Evolutionary conservation across 73 alveolate genomes (phyloP).

Genomic region (Stentor roeselii): DNA sequence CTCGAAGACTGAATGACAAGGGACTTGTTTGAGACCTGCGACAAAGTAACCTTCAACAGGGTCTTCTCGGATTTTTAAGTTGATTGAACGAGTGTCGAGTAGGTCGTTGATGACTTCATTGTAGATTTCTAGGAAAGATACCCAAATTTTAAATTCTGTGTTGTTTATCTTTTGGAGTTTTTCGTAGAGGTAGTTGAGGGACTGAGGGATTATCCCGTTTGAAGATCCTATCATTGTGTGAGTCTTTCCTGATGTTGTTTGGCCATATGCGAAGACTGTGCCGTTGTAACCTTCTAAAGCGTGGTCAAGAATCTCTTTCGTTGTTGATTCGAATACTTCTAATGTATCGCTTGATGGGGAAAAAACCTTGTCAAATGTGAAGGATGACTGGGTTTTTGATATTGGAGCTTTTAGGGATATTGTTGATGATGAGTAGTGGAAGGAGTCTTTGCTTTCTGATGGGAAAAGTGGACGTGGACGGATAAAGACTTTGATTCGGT

Average conservation of each 20-base stretch:
- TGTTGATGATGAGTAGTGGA: neutral
- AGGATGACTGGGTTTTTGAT: slow-evolving; percentile 36
- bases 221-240: slow-evolving; percentile 95
- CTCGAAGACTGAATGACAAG: slow-evolving; percentile 56
- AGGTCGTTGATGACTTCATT: slow-evolving; percentile 94
- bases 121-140: slow-evolving; percentile 89
- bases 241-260: slow-evolving; percentile 96
- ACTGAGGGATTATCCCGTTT: slow-evolving; percentile 85
- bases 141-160: slow-evolving; percentile 70
- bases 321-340: slow-evolving; percentile 81
- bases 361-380: slow-evolving; percentile 74
- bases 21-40: slow-evolving; percentile 46
- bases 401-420: neutral
- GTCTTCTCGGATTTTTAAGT: slow-evolving; percentile 64
- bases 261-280: slow-evolving; percentile 91
- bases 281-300: slow-evolving; percentile 93
- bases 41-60: slow-evolving; percentile 63
- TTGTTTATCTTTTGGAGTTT: slow-evolving; percentile 59
- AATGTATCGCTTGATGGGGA: slow-evolving; percentile 78
- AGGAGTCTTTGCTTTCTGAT: neutral
- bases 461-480: slow-evolving; percentile 17
- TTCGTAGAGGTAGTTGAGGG: slow-evolving; percentile 86
- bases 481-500: neutral
- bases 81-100: slow-evolving; percentile 60
- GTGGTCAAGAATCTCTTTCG: slow-evolving; percentile 82